A percentile compares a stretch with the other conserved stretches of the same genome.
Evolutionary conservation across 1,284 basidiomycete genomes (phyloP).

Genomic region (Prillingera fragicola): DNA sequence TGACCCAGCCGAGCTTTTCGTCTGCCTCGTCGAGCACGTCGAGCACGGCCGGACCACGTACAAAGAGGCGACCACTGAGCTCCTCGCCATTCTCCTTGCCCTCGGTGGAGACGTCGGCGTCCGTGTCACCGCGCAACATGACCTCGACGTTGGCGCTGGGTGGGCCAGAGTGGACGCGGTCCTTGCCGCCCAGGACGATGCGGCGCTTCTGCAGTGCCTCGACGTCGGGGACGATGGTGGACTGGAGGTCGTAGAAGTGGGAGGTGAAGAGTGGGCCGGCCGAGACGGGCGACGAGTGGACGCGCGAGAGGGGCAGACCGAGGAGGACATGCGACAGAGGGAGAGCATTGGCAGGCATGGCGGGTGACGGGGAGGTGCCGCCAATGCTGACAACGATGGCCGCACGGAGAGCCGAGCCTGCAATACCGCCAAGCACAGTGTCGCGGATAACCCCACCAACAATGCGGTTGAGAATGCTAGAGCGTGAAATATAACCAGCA

Average conservation of each 20-base stretch:
- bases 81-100: conserved; percentile 9
- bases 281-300: conserved; percentile 26
- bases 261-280: conserved; percentile 37
- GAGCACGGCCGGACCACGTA: conserved; percentile 32
- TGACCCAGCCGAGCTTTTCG: conserved; percentile 34
- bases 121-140: conserved; percentile 23
- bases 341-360: conserved; percentile 18
- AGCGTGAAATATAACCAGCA: conserved; percentile 32
- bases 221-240: conserved; percentile 21
- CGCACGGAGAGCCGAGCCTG: conserved; percentile 27
- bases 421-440: conserved; percentile 24
- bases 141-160: conserved; percentile 45
- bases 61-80: conserved; percentile 26
- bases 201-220: conserved; percentile 16
- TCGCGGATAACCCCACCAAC: conserved; percentile 26
- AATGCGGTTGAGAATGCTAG: conserved; percentile 31
- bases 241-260: conserved; percentile 43
- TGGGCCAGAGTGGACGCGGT: conserved; percentile 34
- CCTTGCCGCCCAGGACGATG: conserved; percentile 6
- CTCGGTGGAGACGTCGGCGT: conserved; percentile 19
- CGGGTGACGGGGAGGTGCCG: conserved; percentile 20
- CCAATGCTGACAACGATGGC: conserved; percentile 37
- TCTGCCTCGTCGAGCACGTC: conserved; percentile 11
- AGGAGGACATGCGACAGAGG: conserved; percentile 38
- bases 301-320: conserved; percentile 35